Base-by-base conservation (phyloP, 768 basidiomycete species). In the Suillus bovinus region DNA sequence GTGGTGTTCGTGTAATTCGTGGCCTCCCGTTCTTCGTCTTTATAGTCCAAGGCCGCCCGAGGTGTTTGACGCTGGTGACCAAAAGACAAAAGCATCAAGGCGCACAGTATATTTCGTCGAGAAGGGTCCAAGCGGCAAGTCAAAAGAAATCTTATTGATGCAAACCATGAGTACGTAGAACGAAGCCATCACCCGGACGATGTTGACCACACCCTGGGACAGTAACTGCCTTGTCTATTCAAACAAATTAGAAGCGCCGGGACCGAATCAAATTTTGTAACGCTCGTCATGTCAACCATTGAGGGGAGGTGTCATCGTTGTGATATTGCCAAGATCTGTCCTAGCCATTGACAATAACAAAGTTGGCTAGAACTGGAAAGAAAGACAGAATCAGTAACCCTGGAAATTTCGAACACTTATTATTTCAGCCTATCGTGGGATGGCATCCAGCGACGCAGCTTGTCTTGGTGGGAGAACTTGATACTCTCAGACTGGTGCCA, bases 21-120 rank as follows among this genome's bases (percentile, higher is more conserved):
- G 59, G 55, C 47, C 58, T 58, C 56, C 42, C 47, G 46, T 46
- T 56, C 34, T 53, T 33, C 42, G 67, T 69, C 56, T 74, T 76
- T 74, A 74, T 74, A 52, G 50, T 52, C 74, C 50, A 69, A 66
- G 63, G 66, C 60, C 56, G 57, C 62, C 58, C 54, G 63, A 66
- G 67, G 64, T 64, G 68, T 11, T 47, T 68, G 69, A 65, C 65
- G 61, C 65, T 70, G 42, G 62, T 65, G 53, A 68, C 61, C 59
- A 50, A 62, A 76, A 76, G 68, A 76, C 72, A 76, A 74, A 74
- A 76, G 69, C 71, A 67, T 73, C 70, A 67, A 71, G 58, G 70
- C 66, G 63, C 71, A 66, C 70, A 38, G 54, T 66, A 66, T 64
- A 64, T 64, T 64, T 73, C 63, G 73, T 68, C 70, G 67, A 70